Evolutionary conservation across 2,329 filamentous ascomycete species (phyloP).

Genomic region (Diaporthe ampelina): DNA sequence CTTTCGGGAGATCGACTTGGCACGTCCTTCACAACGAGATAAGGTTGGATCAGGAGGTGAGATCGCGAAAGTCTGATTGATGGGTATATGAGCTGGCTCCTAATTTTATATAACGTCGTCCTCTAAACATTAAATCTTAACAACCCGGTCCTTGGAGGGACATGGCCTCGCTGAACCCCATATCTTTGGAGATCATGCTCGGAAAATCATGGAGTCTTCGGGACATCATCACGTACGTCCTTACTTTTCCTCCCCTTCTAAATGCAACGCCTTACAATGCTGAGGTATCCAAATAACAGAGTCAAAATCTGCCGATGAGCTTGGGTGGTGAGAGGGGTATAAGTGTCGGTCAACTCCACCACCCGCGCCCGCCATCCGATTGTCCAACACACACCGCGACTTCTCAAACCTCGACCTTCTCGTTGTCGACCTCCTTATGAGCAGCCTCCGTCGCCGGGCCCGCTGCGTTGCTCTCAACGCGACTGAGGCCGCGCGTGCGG

Average conservation of each 20-base stretch:
- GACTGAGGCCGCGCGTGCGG: constrained; percentile 24
- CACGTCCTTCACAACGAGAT: constrained; percentile 5
- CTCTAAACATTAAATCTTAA: constrained; percentile 25
- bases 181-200: not conserved
- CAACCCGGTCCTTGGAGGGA: too few relatives aligned
- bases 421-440: constrained; percentile 1
- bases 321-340: not conserved
- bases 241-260: constrained; percentile 25
- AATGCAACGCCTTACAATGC: constrained; percentile 39
- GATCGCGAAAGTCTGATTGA: constrained; percentile 25
- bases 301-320: not conserved
- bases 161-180: too few relatives aligned
- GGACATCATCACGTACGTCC: constrained; percentile 3
- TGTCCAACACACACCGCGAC: not conserved
- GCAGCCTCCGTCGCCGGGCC: not conserved
- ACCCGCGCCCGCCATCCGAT: not conserved
- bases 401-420: constrained; percentile 28
- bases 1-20: constrained; percentile 26
- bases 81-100: not conserved
- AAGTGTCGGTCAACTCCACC: not conserved
- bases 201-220: constrained; percentile 4
- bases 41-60: constrained; percentile 1
- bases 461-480: not conserved
- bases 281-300: constrained; percentile 29
- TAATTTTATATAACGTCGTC: not conserved